phyloP scores from a whole-genome alignment of 495 filamentous ascomycete genomes.

The Xylaria scruposa region DNA sequence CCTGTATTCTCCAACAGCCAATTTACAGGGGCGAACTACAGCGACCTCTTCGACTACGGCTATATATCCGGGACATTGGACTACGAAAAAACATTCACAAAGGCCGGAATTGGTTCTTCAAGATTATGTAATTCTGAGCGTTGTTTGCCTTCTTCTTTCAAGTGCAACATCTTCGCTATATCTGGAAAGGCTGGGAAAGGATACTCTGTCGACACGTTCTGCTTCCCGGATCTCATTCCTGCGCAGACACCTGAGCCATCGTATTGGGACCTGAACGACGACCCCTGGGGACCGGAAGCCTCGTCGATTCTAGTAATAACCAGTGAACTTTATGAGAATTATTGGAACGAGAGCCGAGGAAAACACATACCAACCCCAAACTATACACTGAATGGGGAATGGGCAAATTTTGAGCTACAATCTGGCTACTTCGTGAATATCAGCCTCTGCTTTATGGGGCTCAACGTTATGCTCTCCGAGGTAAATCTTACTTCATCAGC shows the following conservation, averaged over 20 bases:
- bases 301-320: slow-evolving; percentile 1
- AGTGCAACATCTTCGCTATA: slow-evolving; percentile 1
- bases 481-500: not conserved
- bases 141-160: not conserved
- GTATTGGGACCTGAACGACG: slow-evolving; percentile 1
- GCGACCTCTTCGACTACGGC: not conserved
- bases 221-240: slow-evolving; percentile 10
- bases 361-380: not conserved
- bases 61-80: slow-evolving; percentile 1
- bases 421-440: slow-evolving; percentile 10
- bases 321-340: not conserved
- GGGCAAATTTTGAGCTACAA: slow-evolving; percentile 10
- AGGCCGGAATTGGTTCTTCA: slow-evolving; percentile 2
- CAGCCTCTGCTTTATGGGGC: slow-evolving; percentile 8
- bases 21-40: not conserved
- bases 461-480: slow-evolving; percentile 7
- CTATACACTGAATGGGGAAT: not conserved
- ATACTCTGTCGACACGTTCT: not conserved
- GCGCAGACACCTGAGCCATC: not conserved
- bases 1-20: not conserved
- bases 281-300: slow-evolving; percentile 9
- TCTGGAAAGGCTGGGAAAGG: too few relatives aligned
- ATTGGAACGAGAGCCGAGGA: not conserved
- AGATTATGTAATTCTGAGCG: not conserved
- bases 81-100: not conserved